Base-by-base conservation (phyloP, 1,284 basidiomycete genomes). In the Tetrapyrgos nigripes region DNA sequence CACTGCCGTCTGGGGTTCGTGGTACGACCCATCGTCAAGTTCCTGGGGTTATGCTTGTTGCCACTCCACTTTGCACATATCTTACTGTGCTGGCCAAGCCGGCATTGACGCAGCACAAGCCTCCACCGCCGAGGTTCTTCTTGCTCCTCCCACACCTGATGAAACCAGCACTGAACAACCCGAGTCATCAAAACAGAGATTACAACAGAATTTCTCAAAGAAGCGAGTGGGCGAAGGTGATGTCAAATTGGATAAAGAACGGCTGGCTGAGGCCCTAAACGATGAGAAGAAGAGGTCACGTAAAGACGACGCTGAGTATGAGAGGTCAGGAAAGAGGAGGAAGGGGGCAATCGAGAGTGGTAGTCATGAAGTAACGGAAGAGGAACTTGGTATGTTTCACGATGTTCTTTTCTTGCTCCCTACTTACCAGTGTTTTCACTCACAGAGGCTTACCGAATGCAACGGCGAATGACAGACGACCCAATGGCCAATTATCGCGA, bases 31-130 rank as follows among this genome's bases (percentile, higher is more conserved):
- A 11, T 79, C 84, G 6, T 79, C 83, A 1, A 86, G 88, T 10
- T 73, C 80, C 58, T 99, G 97, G 97, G 97, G 97, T 48, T 99
- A 92, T 74, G 89, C 85, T 28, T 99, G 97, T 76, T 99, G 97
- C 71, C 96, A 97, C 72, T 96, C 94, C 10, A 82, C 70, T 58
- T 78, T 96, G 48, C 91, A 94, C 68, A 81, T 93, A 49, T 96
- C 95, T 9, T 99, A 99, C 73, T 99, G 97, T 73, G 91, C 96
- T 28, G 96, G 96, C 1, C 73, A 87, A 70, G 94, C 91, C 9
- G 96, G 94, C 58, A 97, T 93, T 62, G 84, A 87, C 60, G 96
- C 96, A 6, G 78, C 85, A 6, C 68, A 84, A 33, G 88, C 89
- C 17, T 91, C 91, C 1, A 88, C 81, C 62, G 89, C 91, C 1